These are phyloP conservation scores for Salvia hispanica DNA, from an alignment of 257 asterid genomes.

Conservation along the genomic window DNA sequence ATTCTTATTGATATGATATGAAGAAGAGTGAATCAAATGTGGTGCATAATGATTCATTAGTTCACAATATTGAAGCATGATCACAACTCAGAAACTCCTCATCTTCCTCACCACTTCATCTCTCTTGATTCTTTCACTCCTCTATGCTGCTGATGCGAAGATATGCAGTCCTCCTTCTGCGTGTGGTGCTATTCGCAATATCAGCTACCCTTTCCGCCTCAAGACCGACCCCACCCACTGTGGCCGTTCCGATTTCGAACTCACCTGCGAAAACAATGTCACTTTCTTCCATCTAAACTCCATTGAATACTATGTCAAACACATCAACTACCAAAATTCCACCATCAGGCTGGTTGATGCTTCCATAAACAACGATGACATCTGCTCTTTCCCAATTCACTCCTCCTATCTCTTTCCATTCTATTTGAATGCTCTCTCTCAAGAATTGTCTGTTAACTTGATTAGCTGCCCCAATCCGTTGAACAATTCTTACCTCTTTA, in stretches of 20 bases:
- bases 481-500: background rate
- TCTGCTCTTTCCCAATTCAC: conserved; percentile 15
- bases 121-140: no score
- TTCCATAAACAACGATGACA: conserved; percentile 16
- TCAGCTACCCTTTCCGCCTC: conserved; percentile 48
- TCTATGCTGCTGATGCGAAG: no score
- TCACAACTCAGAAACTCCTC: no score
- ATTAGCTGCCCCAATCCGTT: conserved; percentile 14
- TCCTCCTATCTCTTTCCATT: background rate
- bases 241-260: conserved; percentile 8
- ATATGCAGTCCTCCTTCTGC: conserved; percentile 17
- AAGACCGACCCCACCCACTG: conserved; percentile 36
- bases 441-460: background rate
- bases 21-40: no score
- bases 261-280: conserved; percentile 37
- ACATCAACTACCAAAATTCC: conserved; percentile 29
- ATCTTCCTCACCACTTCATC: no score
- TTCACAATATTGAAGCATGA: no score
- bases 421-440: background rate
- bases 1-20: no score
- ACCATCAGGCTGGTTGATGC: conserved; percentile 38
- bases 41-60: no score
- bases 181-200: conserved; percentile 39
- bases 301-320: conserved; percentile 29
- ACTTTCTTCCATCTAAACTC: conserved; percentile 21